Evolutionary conservation across 768 basidiomycete genomes (phyloP), one percentile per base, ranked within the genome.

Genomic region (Leucosporidium yakuticum): DNA sequence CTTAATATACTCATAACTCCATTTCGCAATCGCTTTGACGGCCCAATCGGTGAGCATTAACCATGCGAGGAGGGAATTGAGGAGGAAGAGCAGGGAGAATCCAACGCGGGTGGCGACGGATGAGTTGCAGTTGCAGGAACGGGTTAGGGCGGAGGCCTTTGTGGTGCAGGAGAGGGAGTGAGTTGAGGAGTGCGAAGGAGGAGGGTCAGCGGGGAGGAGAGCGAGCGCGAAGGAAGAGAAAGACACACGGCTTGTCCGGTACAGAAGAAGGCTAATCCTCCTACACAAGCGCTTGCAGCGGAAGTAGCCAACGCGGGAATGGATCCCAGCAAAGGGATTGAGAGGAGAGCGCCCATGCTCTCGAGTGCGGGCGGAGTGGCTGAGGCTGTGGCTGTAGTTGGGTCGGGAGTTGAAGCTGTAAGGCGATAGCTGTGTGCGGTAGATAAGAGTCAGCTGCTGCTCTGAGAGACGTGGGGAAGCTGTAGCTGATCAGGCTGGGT

Each of bases 81-180:
- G 80, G 36, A 86, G 87, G 82, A 99, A 95, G 79, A 99, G 95
- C 74, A 98, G 86, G 91, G 95, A 73, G 44, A 60, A 74, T 23
- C 69, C 70, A 55, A 73, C 60, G 23, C 70, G 63, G 12, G 74
- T 71, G 29, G 96, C 96, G 74, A 99, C 97, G 0, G 92, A 95
- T 14, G 92, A 95, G 78, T 98, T 97, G 81, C 96, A 99, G 78
- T 98, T 98, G 80, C 95, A 99, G 39, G 90, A 92, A 82, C 96
- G 97, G 84, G 87, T 93, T 20, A 75, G 63, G 12, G 73, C 69
- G 39, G 71, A 73, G 21, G 75, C 72, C 64, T 70, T 61, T 12
- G 11, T 7, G 2, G 7, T 61, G 21, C 27, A 21, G n/a, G n/a
- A n/a, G n/a, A n/a, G n/a, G n/a, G n/a, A n/a, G n/a, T n/a, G n/a